Evolutionary conservation across 2,329 filamentous ascomycete genomes (phyloP).

Genomic region (Xylaria sp.): DNA sequence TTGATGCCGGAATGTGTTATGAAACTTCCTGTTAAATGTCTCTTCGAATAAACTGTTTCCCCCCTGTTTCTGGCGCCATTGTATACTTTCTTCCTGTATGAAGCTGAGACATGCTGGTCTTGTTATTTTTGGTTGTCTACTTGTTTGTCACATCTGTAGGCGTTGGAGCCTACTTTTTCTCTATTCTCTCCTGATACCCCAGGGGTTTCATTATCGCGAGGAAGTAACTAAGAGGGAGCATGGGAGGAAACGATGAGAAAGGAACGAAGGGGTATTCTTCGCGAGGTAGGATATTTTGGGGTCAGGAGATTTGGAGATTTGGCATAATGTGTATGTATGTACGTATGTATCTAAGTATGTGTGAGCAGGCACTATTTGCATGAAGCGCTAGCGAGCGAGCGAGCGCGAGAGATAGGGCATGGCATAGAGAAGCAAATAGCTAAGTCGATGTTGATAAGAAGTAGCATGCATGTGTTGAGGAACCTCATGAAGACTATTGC

Average conservation of each 20-base stretch:
- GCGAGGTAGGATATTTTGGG: neutral
- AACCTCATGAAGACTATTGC: neutral
- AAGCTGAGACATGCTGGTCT: neutral
- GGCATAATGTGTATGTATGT: neutral
- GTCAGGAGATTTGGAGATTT: neutral
- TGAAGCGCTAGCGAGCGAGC: too few relatives aligned
- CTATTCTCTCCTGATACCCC: conserved; percentile 5
- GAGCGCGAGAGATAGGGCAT: too few relatives aligned
- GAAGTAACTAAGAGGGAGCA: neutral
- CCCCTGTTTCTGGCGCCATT: neutral
- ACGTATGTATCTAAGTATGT: neutral
- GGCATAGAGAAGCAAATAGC: too few relatives aligned
- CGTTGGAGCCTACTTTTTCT: neutral
- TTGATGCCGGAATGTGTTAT: conserved; percentile 21
- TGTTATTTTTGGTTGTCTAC: neutral
- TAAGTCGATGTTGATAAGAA: neutral
- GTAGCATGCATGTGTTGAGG: conserved; percentile 5
- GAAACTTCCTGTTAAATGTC: conserved; percentile 16
- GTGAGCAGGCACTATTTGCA: too few relatives aligned
- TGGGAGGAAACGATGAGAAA: neutral
- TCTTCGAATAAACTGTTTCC: neutral
- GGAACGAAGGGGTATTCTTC: too few relatives aligned
- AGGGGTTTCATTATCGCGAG: neutral
- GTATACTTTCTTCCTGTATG: conserved; percentile 1
- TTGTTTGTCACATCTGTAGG: neutral